phyloP scores from a whole-genome alignment of 78 protist species.

The Isochrysis galbana region DNA sequence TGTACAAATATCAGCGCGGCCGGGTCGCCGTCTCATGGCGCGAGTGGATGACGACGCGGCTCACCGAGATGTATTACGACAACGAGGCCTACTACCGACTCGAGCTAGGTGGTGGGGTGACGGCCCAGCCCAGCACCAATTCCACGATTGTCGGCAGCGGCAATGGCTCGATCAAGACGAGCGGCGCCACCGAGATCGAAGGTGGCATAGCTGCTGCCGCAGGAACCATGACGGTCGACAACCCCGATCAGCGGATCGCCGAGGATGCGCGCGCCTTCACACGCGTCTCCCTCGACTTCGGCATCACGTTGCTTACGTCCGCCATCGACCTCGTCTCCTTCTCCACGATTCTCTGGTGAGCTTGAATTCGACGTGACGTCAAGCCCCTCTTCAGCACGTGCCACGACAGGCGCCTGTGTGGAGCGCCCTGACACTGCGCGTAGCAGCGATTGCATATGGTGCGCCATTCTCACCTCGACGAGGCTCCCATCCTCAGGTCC shows the following conservation, averaged over 20 bases:
- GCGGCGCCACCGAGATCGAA: not conserved
- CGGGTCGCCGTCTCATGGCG: conserved; percentile 30
- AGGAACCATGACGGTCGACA: conserved; percentile 33
- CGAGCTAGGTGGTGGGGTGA: too few relatives aligned
- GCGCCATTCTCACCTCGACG: too few relatives aligned
- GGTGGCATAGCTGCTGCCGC: too few relatives aligned
- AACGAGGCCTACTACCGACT: not conserved
- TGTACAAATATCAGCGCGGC: conserved; percentile 2
- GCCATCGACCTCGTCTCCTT: conserved; percentile 55
- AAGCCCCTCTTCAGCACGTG: too few relatives aligned
- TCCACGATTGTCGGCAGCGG: too few relatives aligned
- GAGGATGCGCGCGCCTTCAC: conserved; percentile 36
- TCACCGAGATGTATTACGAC: not conserved
- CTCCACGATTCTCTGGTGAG: conserved; percentile 48
- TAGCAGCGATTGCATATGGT: too few relatives aligned
- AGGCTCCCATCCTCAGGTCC: too few relatives aligned
- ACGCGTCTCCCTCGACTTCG: conserved; percentile 30
- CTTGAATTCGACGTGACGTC: too few relatives aligned
- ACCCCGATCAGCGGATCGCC: conserved; percentile 62
- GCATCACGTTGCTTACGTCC: conserved; percentile 38
- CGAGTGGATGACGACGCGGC: conserved; percentile 30
- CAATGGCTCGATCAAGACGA: too few relatives aligned
- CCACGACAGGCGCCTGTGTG: too few relatives aligned
- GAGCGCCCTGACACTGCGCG: too few relatives aligned
- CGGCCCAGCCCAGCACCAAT: too few relatives aligned